These are phyloP conservation scores for Priceomyces medius DNA, from an alignment of 805 yeast genomes.

Conservation along the genomic window DNA sequence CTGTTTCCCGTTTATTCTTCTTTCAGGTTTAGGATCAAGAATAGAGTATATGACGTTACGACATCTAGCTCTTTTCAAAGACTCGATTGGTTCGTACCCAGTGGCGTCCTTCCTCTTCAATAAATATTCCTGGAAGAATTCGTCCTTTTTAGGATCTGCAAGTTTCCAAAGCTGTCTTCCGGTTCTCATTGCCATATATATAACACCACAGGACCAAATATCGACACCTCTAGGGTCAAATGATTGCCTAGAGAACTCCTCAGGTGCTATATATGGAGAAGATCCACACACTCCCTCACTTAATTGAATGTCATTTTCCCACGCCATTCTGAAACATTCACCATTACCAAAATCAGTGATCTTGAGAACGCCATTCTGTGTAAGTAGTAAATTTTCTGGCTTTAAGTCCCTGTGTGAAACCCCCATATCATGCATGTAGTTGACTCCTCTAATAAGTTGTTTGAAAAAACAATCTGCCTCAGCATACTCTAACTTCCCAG, in stretches of 20 bases:
- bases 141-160: constrained; percentile 75
- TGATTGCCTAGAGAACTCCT: constrained; percentile 61
- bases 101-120: constrained; percentile 74
- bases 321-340: constrained; percentile 80
- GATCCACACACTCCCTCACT: constrained; percentile 83
- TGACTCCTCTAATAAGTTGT: constrained; percentile 79
- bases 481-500: constrained; percentile 73
- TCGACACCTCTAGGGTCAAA: constrained; percentile 84
- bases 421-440: constrained; percentile 87
- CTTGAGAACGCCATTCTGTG: constrained; percentile 70
- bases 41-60: constrained; percentile 91
- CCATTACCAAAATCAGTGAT: constrained; percentile 88
- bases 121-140: constrained; percentile 72
- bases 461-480: constrained; percentile 92
- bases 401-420: constrained; percentile 87
- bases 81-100: constrained; percentile 92
- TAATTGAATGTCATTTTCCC: constrained; percentile 71
- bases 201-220: constrained; percentile 92
- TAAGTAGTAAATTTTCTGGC: constrained; percentile 78
- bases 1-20: constrained; percentile 87
- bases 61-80: constrained; percentile 80
- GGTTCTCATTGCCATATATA: constrained; percentile 90
- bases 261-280: constrained; percentile 89
- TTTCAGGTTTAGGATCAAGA: constrained; percentile 83
- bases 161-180: constrained; percentile 91